These are phyloP conservation scores for Fagopyrum tataricum DNA, from an alignment of 148 eudicot species.

Conservation along the genomic window DNA sequence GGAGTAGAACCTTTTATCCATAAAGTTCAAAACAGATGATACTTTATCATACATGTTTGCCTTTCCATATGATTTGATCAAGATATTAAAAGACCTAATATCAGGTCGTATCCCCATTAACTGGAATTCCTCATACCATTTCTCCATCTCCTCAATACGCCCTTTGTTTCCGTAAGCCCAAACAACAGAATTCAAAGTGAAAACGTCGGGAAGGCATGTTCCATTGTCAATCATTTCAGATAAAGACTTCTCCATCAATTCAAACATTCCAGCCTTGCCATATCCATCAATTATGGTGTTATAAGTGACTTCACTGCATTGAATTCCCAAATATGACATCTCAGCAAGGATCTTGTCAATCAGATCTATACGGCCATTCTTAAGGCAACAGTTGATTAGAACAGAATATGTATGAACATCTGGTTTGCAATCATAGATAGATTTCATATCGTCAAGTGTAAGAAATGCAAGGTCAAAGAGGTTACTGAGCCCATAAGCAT, in stretches of 20 bases:
- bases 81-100: conserved; percentile 67
- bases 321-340: conserved; percentile 63
- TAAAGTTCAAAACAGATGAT: conserved; percentile 56
- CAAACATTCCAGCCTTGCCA: conserved; percentile 67
- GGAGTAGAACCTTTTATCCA: conserved; percentile 59
- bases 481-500: conserved; percentile 63
- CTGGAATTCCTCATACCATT: conserved; percentile 80
- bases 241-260: conserved; percentile 60
- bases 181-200: conserved; percentile 69
- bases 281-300: conserved; percentile 86
- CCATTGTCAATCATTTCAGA: conserved; percentile 61
- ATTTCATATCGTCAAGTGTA: conserved; percentile 54
- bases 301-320: conserved; percentile 53
- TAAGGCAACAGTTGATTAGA: conserved; percentile 59
- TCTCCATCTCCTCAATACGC: conserved; percentile 69
- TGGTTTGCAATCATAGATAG: conserved; percentile 61
- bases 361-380: conserved; percentile 48
- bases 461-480: conserved; percentile 63
- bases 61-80: conserved; percentile 78
- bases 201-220: conserved; percentile 65
- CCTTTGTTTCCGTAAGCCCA: conserved; percentile 70
- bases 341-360: conserved; percentile 42
- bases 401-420: conserved; percentile 75
- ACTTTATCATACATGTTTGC: conserved; percentile 62
- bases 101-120: conserved; percentile 73